phyloP scores from a whole-genome alignment of 139 green algal genomes.

The Chlamydomonas incerta region DNA sequence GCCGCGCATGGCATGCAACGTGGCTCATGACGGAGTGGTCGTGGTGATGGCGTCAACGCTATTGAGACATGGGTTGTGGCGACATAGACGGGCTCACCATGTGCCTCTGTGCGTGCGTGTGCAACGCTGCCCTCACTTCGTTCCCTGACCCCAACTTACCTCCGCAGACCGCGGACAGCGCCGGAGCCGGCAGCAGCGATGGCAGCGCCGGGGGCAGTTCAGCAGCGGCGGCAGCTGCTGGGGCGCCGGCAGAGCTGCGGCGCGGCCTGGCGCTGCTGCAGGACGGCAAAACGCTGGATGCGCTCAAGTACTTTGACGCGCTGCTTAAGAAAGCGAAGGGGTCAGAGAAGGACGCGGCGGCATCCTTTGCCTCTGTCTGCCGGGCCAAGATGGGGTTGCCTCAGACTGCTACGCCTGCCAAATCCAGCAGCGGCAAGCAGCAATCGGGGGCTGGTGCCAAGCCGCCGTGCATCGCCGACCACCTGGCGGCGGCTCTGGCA shows the following conservation, averaged over 20 bases:
- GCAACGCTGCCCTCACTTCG: no score
- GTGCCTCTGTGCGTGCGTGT: no score
- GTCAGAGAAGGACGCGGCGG: background rate
- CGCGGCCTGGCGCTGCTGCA: conserved; percentile 49
- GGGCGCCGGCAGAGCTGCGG: background rate
- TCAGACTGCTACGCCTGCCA: background rate
- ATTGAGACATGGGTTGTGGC: no score
- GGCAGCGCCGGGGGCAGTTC: no score
- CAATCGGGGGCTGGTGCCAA: background rate
- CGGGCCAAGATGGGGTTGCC: conserved; percentile 16
- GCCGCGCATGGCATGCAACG: no score
- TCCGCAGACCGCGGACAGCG: no score
- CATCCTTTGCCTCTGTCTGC: background rate
- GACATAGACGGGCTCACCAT: no score
- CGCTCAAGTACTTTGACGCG: conserved; percentile 37
- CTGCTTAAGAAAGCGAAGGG: background rate
- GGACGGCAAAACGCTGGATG: conserved; percentile 46
- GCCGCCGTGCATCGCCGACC: conserved; percentile 1
- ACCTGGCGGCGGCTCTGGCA: conserved; percentile 17
- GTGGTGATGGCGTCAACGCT: no score
- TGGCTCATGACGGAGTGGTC: no score
- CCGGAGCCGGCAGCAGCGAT: no score
- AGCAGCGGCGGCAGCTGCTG: no score
- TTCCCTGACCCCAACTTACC: no score
- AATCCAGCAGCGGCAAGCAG: background rate